phyloP scores from a whole-genome alignment of 2,329 filamentous ascomycete genomes.

The Fusarium vanettenii region DNA sequence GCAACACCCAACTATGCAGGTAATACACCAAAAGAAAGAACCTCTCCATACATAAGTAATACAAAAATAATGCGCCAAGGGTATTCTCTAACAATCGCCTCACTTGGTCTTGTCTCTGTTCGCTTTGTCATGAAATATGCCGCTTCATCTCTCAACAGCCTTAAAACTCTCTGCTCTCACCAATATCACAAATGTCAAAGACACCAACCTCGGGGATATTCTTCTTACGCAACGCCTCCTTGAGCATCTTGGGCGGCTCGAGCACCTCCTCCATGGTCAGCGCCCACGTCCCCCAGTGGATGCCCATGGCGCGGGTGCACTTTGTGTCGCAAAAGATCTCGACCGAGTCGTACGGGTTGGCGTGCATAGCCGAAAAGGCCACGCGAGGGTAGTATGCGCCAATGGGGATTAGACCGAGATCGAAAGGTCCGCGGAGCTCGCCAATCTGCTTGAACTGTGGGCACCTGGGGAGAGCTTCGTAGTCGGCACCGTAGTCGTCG shows the following conservation, averaged over 20 bases:
- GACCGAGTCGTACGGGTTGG: constrained; percentile 86
- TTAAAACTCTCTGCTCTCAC: constrained; percentile 82
- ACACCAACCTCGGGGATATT: constrained; percentile 76
- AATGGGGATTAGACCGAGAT: constrained; percentile 92
- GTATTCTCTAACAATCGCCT: constrained; percentile 23
- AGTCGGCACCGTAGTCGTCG: constrained; percentile 79
- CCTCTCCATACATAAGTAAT: not conserved
- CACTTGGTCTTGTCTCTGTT: not conserved
- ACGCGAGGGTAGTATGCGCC: constrained; percentile 83
- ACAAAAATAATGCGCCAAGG: constrained; percentile 15
- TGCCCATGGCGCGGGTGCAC: constrained; percentile 82
- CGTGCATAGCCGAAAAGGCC: constrained; percentile 85
- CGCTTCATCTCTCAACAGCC: not conserved
- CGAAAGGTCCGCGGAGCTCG: constrained; percentile 82
- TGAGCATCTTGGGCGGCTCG: constrained; percentile 81
- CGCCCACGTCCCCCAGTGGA: constrained; percentile 95
- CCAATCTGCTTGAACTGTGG: constrained; percentile 91
- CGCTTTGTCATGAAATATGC: constrained; percentile 5
- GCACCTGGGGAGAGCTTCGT: constrained; percentile 75
- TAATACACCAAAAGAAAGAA: not conserved
- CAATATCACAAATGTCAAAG: constrained; percentile 87
- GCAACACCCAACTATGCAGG: not conserved
- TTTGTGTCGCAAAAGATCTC: constrained; percentile 89
- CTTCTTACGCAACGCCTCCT: constrained; percentile 75
- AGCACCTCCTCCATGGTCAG: constrained; percentile 86